Evolutionary conservation across 176 grass and related monocot genomes (phyloP).

Genomic region (Miscanthus lutarioriparius): DNA sequence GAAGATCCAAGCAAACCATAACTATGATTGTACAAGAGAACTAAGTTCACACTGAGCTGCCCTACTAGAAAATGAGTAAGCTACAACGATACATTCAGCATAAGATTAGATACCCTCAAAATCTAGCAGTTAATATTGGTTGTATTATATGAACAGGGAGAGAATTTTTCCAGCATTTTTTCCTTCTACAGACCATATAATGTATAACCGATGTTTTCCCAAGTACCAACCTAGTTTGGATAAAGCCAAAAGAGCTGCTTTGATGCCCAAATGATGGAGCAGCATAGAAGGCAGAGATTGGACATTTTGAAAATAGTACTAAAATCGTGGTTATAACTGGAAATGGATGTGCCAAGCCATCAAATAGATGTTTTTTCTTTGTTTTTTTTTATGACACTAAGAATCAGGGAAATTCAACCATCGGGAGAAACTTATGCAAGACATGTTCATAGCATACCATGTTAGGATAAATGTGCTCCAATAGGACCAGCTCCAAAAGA

Average conservation of each 20-base stretch:
- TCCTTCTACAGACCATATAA: background rate
- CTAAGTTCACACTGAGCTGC: slow-evolving; percentile 18
- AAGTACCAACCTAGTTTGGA: slow-evolving; percentile 13
- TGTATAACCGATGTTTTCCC: background rate
- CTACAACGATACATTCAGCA: slow-evolving; percentile 1
- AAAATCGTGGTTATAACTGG: background rate
- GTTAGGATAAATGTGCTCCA: slow-evolving; percentile 99
- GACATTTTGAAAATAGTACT: slow-evolving; percentile 6
- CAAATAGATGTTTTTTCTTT: background rate
- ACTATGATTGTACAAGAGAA: slow-evolving; percentile 26
- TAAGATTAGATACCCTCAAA: slow-evolving; percentile 13
- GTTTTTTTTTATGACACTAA: background rate
- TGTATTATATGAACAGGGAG: background rate
- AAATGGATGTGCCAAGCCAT: background rate
- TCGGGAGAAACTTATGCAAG: background rate
- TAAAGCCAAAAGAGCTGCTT: slow-evolving; percentile 1
- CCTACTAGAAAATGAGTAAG: slow-evolving; percentile 20
- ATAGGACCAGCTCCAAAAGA: slow-evolving; percentile 99
- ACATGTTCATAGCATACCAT: slow-evolving; percentile 61
- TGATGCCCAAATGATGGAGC: slow-evolving; percentile 19
- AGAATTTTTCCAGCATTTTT: background rate
- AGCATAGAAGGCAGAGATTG: background rate
- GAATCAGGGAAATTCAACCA: slow-evolving; percentile 11
- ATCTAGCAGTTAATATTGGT: slow-evolving; percentile 21
- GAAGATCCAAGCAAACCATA: slow-evolving; percentile 14